A percentile compares a stretch with the other conserved stretches of the same genome.
These are phyloP conservation scores for Plenodomus tracheiphilus DNA, from an alignment of 2,329 filamentous ascomycete genomes.

Conservation along the genomic window DNA sequence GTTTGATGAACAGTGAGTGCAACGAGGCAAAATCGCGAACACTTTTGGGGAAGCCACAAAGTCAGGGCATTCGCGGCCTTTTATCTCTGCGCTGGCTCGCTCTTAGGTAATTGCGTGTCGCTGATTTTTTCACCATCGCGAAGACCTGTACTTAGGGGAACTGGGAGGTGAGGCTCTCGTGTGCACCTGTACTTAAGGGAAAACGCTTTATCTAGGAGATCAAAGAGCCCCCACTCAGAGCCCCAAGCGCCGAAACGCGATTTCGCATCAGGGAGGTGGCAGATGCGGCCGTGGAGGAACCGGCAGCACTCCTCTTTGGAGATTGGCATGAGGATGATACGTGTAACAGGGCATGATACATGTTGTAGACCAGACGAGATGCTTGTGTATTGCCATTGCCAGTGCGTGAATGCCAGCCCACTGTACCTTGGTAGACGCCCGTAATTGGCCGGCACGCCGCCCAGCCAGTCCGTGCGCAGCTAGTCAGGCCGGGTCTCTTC, in stretches of 20 bases:
- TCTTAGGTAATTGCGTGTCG: constrained; percentile 42
- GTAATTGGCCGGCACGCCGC: not conserved
- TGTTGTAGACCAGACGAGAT: not conserved
- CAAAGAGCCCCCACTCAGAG: constrained; percentile 34
- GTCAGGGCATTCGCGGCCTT: constrained; percentile 24
- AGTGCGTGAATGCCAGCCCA: not conserved
- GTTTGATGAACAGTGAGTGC: not conserved
- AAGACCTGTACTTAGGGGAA: constrained; percentile 42
- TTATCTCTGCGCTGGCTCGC: constrained; percentile 33
- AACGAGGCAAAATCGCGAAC: not conserved
- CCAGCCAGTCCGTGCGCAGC: constrained; percentile 1
- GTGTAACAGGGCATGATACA: not conserved
- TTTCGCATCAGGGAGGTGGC: constrained; percentile 24
- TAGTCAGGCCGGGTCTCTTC: constrained; percentile 10
- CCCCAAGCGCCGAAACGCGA: constrained; percentile 17
- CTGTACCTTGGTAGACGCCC: no score
- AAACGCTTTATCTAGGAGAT: constrained; percentile 22
- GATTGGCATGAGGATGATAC: not conserved
- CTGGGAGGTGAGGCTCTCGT: constrained; percentile 19
- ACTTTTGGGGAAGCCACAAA: not conserved
- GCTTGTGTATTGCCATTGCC: not conserved
- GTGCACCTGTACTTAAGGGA: constrained; percentile 39
- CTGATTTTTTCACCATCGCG: constrained; percentile 31
- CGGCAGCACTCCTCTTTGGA: not conserved
- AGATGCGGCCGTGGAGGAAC: not conserved